Percentiles rank a stretch among this genome's conserved stretches.
Conservation (phyloP, 2,329 filamentous ascomycete genomes). For the Alternaria sp. region DNA sequence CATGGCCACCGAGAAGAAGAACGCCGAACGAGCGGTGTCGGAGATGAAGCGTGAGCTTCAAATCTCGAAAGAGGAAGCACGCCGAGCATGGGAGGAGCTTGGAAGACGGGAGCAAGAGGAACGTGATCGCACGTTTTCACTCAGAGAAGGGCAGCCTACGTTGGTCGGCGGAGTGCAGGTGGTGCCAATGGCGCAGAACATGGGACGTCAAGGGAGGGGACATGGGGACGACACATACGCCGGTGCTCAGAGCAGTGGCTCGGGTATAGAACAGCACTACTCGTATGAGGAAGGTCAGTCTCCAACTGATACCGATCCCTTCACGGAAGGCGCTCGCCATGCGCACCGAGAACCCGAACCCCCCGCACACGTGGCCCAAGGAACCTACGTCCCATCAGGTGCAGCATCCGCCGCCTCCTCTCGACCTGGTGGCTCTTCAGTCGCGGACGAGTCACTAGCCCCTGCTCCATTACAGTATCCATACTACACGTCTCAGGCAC, state of each 20-base stretch:
- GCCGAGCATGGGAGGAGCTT: conserved; percentile 95
- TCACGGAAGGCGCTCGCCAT: conserved; percentile 56
- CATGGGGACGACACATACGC: conserved; percentile 44
- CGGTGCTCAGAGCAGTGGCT: conserved; percentile 41
- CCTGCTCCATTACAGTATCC: conserved; percentile 38
- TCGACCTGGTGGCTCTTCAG: conserved; percentile 23
- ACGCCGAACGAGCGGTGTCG: conserved; percentile 76
- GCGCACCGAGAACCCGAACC: conserved; percentile 41
- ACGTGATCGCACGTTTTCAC: conserved; percentile 81
- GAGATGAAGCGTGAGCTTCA: conserved; percentile 93
- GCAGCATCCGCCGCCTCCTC: conserved; percentile 26
- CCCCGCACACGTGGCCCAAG: conserved; percentile 37
- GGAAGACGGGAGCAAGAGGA: conserved; percentile 93
- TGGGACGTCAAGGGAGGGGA: conserved; percentile 52
- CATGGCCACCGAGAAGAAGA: conserved; percentile 71
- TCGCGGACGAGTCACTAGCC: conserved; percentile 26
- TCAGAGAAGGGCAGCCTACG: conserved; percentile 86
- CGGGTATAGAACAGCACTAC: conserved; percentile 53
- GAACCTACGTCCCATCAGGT: conserved; percentile 45
- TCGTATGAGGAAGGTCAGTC: conserved; percentile 59
- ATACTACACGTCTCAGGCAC: conserved; percentile 28
- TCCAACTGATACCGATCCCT: conserved; percentile 68
- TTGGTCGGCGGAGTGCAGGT: conserved; percentile 93
- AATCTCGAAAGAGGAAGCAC: conserved; percentile 95
- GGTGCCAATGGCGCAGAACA: conserved; percentile 83